Evolutionary conservation across 2,329 filamentous ascomycete genomes (phyloP).

Genomic region (Pseudocercospora cruenta): DNA sequence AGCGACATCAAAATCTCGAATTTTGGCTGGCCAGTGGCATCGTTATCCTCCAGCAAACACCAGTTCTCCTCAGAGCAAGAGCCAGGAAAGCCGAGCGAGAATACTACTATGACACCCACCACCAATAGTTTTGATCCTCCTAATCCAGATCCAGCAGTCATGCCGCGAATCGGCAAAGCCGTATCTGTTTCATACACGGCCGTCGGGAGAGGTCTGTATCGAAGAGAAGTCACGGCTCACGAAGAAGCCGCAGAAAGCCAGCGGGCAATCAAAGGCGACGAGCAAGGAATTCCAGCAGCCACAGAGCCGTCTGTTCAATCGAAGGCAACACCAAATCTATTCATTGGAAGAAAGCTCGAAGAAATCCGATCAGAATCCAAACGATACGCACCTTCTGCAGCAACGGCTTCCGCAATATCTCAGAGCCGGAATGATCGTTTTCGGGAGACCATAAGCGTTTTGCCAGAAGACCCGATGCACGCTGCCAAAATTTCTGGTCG

Average conservation of each 20-base stretch:
- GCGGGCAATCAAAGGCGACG: background rate
- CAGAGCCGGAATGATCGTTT: background rate
- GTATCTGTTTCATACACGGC: background rate
- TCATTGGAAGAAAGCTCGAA: background rate
- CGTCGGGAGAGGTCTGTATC: background rate
- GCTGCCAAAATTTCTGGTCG: background rate
- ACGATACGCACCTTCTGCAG: background rate
- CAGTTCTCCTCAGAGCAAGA: background rate
- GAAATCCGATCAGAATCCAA: background rate
- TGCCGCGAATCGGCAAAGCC: background rate
- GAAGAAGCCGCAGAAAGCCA: background rate
- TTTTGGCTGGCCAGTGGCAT: background rate
- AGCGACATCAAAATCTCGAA: background rate
- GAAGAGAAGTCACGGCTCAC: background rate
- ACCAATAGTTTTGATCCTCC: background rate
- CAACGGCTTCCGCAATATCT: background rate
- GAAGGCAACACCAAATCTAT: background rate
- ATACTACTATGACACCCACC: background rate
- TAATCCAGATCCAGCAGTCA: background rate
- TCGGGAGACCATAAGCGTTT: background rate
- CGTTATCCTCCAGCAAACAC: background rate
- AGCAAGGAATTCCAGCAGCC: background rate
- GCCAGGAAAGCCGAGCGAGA: background rate
- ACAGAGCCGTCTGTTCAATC: background rate
- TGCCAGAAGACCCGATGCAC: background rate